Percentiles rank a stretch among this genome's conserved stretches.
phyloP scores from a whole-genome alignment of 805 yeast genomes.

The Metschnikowia anglica region DNA sequence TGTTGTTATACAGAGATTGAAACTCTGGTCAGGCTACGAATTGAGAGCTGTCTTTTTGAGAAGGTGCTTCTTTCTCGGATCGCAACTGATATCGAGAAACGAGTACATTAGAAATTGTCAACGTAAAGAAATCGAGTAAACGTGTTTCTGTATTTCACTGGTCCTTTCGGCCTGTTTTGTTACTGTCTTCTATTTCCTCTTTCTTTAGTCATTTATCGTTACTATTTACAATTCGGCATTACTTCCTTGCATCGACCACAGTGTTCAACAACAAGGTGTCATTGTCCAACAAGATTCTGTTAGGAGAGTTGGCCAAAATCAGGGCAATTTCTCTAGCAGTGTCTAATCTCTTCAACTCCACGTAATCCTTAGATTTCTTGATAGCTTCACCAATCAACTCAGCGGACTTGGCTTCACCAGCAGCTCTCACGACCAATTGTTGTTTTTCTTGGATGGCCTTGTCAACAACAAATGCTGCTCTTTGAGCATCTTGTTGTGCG shows the following conservation, averaged over 20 bases:
- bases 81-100: too few relatives aligned
- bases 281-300: slow-evolving; percentile 86
- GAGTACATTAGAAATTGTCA: too few relatives aligned
- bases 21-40: too few relatives aligned
- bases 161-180: too few relatives aligned
- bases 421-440: slow-evolving; percentile 93
- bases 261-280: slow-evolving; percentile 91
- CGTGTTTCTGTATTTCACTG: too few relatives aligned
- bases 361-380: slow-evolving; percentile 93
- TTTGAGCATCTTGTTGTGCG: slow-evolving; percentile 98
- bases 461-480: slow-evolving; percentile 96
- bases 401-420: slow-evolving; percentile 98
- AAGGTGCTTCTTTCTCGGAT: too few relatives aligned
- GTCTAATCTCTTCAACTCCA: slow-evolving; percentile 93
- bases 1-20: too few relatives aligned
- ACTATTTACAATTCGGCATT: slow-evolving; percentile 17
- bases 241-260: slow-evolving; percentile 69
- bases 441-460: slow-evolving; percentile 97
- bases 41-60: too few relatives aligned
- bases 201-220: slow-evolving; percentile 17
- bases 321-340: slow-evolving; percentile 95
- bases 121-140: too few relatives aligned
- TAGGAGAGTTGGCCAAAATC: slow-evolving; percentile 83
- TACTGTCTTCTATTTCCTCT: too few relatives aligned
- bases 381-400: slow-evolving; percentile 98